phyloP scores from a whole-genome alignment of 2,329 filamentous ascomycete genomes.

The Nigrospora osmanthi region DNA sequence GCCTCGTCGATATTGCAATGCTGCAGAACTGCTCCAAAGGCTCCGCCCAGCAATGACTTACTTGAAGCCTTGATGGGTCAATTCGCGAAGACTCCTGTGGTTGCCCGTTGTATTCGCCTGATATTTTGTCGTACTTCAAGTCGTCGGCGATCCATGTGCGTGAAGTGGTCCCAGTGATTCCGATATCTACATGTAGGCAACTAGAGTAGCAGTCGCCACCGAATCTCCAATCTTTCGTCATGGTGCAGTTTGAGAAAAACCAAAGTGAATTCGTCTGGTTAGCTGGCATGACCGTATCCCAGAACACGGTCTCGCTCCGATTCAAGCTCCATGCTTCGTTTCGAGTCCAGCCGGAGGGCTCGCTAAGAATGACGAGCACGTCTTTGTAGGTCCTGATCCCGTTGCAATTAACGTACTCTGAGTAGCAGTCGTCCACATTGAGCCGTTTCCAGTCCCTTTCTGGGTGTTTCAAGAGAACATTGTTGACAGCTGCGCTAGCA shows the following conservation, averaged over 20 bases:
- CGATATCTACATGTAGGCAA: neutral
- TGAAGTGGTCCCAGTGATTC: neutral
- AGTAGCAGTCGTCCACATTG: slow-evolving; percentile 1
- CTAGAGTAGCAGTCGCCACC: too few relatives aligned
- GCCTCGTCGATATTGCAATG: too few relatives aligned
- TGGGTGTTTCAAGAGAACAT: neutral
- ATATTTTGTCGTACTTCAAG: too few relatives aligned
- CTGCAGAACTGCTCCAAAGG: too few relatives aligned
- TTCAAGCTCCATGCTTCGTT: slow-evolving; percentile 11
- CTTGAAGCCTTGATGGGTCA: slow-evolving; percentile 10
- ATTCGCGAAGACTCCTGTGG: too few relatives aligned
- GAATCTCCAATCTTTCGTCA: too few relatives aligned
- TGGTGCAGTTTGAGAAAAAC: slow-evolving; percentile 8
- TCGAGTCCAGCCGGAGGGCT: slow-evolving; percentile 11
- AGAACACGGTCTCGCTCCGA: slow-evolving; percentile 7
- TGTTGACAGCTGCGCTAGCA: neutral
- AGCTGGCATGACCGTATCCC: slow-evolving; percentile 10
- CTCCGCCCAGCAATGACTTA: too few relatives aligned
- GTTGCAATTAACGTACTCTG: neutral
- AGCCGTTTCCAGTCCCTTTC: neutral
- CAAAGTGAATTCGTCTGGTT: slow-evolving; percentile 11
- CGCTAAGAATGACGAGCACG: slow-evolving; percentile 1
- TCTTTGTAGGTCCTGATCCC: neutral
- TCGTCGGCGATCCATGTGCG: neutral
- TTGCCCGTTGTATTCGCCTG: too few relatives aligned